These are phyloP conservation scores for Monosporascus sp. DNA, from an alignment of 2,329 filamentous ascomycete species.

Conservation along the genomic window DNA sequence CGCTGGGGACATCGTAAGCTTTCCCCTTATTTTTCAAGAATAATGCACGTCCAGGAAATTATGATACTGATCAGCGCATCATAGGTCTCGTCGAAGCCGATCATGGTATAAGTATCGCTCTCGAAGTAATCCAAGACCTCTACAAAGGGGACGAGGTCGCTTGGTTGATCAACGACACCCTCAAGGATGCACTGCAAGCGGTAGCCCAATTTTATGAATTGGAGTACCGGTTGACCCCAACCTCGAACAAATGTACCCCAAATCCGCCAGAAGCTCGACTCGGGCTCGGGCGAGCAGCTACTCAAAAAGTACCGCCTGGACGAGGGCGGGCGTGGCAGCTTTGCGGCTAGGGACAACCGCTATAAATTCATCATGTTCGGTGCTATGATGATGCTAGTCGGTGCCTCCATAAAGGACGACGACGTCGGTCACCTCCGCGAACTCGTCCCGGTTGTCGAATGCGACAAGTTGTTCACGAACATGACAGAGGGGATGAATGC, in stretches of 20 bases:
- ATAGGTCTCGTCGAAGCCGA: slow-evolving; percentile 6
- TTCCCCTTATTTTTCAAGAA: no score
- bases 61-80: not conserved
- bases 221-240: not conserved
- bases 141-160: not conserved
- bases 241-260: not conserved
- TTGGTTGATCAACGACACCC: not conserved
- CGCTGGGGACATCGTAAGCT: slow-evolving; percentile 6
- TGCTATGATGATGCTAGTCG: slow-evolving; percentile 19
- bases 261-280: not conserved
- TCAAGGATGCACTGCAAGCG: not conserved
- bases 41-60: no score
- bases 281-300: not conserved
- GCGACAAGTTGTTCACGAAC: not conserved
- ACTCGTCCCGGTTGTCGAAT: slow-evolving; percentile 6
- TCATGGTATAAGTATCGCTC: slow-evolving; percentile 1
- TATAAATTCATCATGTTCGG: slow-evolving; percentile 10
- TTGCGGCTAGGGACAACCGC: slow-evolving; percentile 8
- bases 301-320: slow-evolving; percentile 2
- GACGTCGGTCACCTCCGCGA: slow-evolving; percentile 13
- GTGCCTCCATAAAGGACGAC: slow-evolving; percentile 15
- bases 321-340: not conserved
- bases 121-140: not conserved
- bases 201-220: not conserved
- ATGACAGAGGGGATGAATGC: slow-evolving; percentile 3